Evolutionary conservation across 139 green algal genomes (phyloP).

Genomic region (Closterium sp.): DNA sequence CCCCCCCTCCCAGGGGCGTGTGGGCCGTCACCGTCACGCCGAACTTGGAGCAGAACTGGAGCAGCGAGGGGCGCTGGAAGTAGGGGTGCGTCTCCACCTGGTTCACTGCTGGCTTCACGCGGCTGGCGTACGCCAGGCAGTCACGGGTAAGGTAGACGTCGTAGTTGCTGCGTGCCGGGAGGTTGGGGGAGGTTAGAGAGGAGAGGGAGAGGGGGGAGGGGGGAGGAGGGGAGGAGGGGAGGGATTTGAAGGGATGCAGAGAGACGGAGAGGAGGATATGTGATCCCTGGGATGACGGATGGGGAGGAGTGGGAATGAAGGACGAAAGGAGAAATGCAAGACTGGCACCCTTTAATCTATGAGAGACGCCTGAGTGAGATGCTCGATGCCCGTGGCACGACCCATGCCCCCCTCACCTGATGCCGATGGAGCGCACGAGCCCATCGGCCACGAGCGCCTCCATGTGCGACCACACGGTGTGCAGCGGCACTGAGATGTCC

Average conservation of each 20-base stretch:
- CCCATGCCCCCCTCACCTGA: conserved; percentile 38
- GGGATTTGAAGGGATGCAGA: not conserved
- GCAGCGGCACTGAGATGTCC: conserved; percentile 56
- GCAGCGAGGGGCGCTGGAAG: conserved; percentile 75
- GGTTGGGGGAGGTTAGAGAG: not conserved
- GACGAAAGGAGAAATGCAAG: not conserved
- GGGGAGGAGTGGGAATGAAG: not conserved
- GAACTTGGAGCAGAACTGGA: conserved; percentile 59
- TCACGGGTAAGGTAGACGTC: conserved; percentile 31
- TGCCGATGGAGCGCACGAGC: conserved; percentile 52
- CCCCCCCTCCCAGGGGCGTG: conserved; percentile 71
- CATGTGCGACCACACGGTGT: conserved; percentile 55
- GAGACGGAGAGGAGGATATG: not conserved
- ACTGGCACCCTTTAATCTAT: not conserved
- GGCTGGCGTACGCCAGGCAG: conserved; percentile 11
- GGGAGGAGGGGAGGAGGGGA: not conserved
- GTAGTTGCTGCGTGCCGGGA: conserved; percentile 34
- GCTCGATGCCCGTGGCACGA: too few relatives aligned
- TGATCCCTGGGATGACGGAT: too few relatives aligned
- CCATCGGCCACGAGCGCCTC: conserved; percentile 50
- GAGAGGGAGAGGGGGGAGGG: not conserved
- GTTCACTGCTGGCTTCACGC: conserved; percentile 42
- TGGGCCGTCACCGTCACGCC: conserved; percentile 87
- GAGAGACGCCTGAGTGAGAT: too few relatives aligned
- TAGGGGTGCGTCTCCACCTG: conserved; percentile 94